A percentile compares a stretch with the other conserved stretches of the same genome.
Evolutionary conservation across 345 rosid species (phyloP).

Genomic region (Noccaea caerulescens): DNA sequence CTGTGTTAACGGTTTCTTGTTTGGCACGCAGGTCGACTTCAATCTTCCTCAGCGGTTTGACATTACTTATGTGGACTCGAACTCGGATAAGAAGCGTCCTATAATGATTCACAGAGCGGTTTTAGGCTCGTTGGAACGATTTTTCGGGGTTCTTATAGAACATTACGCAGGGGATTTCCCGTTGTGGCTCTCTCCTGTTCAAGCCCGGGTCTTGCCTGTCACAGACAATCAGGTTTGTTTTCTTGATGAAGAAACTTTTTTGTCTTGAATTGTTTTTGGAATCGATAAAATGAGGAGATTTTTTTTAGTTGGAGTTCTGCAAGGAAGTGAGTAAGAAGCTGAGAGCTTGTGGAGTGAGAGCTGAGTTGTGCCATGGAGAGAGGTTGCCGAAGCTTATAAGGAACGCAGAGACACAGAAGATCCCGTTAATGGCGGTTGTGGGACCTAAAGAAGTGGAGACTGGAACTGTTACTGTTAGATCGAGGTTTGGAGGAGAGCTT

Average conservation of each 20-base stretch:
- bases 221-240: constrained; percentile 78
- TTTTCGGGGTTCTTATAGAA: constrained; percentile 93
- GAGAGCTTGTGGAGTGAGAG: constrained; percentile 63
- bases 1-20: constrained; percentile 17
- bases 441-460: constrained; percentile 90
- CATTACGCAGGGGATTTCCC: constrained; percentile 99
- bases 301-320: constrained; percentile 68
- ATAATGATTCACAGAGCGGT: constrained; percentile 99
- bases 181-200: constrained; percentile 88
- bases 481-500: constrained; percentile 84
- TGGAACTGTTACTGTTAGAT: constrained; percentile 70
- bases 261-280: background rate
- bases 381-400: constrained; percentile 92
- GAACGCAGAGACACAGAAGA: constrained; percentile 87
- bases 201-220: constrained; percentile 88
- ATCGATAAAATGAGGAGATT: background rate
- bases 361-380: constrained; percentile 88
- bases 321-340: constrained; percentile 59
- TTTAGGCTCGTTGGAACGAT: constrained; percentile 87
- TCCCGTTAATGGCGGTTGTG: constrained; percentile 88
- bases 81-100: constrained; percentile 78
- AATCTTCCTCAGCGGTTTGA: constrained; percentile 90
- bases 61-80: constrained; percentile 80
- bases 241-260: background rate
- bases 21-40: constrained; percentile 77